These are phyloP conservation scores for Colletotrichum sp. DNA, from an alignment of 2,329 filamentous ascomycete species.

Conservation along the genomic window DNA sequence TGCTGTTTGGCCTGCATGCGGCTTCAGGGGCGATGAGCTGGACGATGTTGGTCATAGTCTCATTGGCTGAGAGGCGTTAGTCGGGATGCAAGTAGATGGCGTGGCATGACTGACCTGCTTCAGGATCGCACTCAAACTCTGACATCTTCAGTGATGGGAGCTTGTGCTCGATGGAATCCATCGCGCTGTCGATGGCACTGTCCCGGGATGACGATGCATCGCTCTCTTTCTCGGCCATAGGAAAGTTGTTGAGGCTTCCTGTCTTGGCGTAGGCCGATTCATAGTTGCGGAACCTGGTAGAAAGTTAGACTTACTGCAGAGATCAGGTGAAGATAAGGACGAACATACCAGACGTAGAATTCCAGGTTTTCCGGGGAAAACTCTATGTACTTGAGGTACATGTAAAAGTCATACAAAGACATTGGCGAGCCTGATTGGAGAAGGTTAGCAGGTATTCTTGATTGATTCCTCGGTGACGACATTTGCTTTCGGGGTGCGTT, in stretches of 20 bases:
- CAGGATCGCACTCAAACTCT: slow-evolving; percentile 29
- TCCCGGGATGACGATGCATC: background rate
- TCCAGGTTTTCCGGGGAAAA: slow-evolving; percentile 54
- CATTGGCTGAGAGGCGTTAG: slow-evolving; percentile 24
- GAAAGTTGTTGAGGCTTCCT: slow-evolving; percentile 5
- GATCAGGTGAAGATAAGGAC: background rate
- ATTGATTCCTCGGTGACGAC: background rate
- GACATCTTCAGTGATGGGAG: slow-evolving; percentile 21
- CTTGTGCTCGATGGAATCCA: background rate
- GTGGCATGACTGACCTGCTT: slow-evolving; percentile 32
- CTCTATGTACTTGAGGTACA: slow-evolving; percentile 56
- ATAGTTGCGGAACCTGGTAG: slow-evolving; percentile 48
- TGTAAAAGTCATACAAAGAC: slow-evolving; percentile 55
- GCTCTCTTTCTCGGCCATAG: slow-evolving; percentile 9
- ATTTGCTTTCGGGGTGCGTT: background rate
- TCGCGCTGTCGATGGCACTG: background rate
- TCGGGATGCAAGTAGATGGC: background rate
- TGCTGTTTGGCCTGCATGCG: slow-evolving; percentile 26
- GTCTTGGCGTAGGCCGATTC: slow-evolving; percentile 32
- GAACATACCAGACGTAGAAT: slow-evolving; percentile 52
- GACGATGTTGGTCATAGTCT: slow-evolving; percentile 38
- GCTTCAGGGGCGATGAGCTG: slow-evolving; percentile 34
- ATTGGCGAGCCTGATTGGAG: slow-evolving; percentile 45
- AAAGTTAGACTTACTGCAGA: background rate
- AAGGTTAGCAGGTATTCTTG: background rate